Evolutionary conservation across 805 yeast genomes (phyloP).

Genomic region (Sugiyamaella boreocaroliniensis): DNA sequence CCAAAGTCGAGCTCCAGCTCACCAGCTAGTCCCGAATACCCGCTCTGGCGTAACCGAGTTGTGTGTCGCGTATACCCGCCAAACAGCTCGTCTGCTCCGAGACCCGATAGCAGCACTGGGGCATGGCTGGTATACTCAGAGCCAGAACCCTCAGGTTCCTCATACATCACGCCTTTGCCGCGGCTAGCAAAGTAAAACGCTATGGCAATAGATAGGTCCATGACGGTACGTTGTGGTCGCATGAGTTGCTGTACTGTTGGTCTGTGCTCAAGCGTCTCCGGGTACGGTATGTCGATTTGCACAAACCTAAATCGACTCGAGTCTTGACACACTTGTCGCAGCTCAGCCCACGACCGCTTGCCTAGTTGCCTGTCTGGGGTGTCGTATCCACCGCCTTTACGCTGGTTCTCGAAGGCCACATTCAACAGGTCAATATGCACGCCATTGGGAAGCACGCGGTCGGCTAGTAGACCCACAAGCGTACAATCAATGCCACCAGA

Average conservation of each 20-base stretch:
- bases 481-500: slow-evolving; percentile 97
- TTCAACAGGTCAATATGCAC: slow-evolving; percentile 64
- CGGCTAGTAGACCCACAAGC: slow-evolving; percentile 47
- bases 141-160: background rate
- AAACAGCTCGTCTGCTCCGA: slow-evolving; percentile 95
- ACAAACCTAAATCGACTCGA: slow-evolving; percentile 37
- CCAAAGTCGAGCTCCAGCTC: slow-evolving; percentile 68
- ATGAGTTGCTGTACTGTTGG: slow-evolving; percentile 56
- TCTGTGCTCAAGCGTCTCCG: slow-evolving; percentile 49
- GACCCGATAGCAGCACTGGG: slow-evolving; percentile 76
- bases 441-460: slow-evolving; percentile 22
- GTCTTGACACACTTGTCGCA: slow-evolving; percentile 36
- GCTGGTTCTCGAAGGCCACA: slow-evolving; percentile 87
- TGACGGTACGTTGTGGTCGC: slow-evolving; percentile 80
- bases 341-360: slow-evolving; percentile 48
- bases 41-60: slow-evolving; percentile 28
- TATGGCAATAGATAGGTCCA: slow-evolving; percentile 92
- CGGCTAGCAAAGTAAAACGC: slow-evolving; percentile 90
- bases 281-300: slow-evolving; percentile 69
- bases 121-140: slow-evolving; percentile 35
- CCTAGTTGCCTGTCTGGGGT: slow-evolving; percentile 86
- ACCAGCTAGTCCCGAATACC: slow-evolving; percentile 39
- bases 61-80: slow-evolving; percentile 92
- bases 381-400: slow-evolving; percentile 50
- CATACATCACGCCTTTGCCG: slow-evolving; percentile 37